Base-by-base conservation (phyloP, 2,329 filamentous ascomycete species). In the Ramularia endophylla region DNA sequence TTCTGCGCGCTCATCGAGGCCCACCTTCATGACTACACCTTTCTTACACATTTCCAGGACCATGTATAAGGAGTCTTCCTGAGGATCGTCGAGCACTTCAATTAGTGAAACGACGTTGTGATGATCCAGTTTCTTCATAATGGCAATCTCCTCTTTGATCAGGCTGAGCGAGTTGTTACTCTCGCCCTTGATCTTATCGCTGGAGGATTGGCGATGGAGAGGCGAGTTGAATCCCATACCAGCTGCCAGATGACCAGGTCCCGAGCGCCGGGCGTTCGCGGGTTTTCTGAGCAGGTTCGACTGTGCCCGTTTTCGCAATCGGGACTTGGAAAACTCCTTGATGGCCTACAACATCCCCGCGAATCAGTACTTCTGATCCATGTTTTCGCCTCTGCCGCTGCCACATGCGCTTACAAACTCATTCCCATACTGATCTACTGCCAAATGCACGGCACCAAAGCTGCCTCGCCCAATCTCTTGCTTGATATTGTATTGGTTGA, bases 21-120 rank as follows among this genome's bases (percentile, higher is more conserved):
- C 87, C 41, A 98, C 87, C 58, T 89, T 90, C 89, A 97, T 97
- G 38, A 95, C 79, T 16, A 95, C 90, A 1, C 92, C 92, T 63
- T 95, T 95, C 60, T 94, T 92, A 70, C 92, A 98, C 87, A 95
- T 94, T 64, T 98, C 92, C 64, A 98, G 76, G 16, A 98, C 92
- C 87, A 98, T 97, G 67, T 95, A 98, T 9, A 98, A 69, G 3
- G 89, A 95, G 64, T 98, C 92, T 60, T 95, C 88, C 35, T 90
- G 83, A 0, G 92, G 90, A 59, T 97, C 92, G 61, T 97, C 92
- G 38, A 98, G 71, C 3, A 98, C 92, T 65, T 98, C 92, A 51
- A 94, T 87, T 37, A 98, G 70, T 33, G 85, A 81, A 11, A 97
- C 90, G n/a, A 98, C 71, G 59, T 97, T 98, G 19, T 81, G 83